A percentile compares a stretch with the other conserved stretches of the same genome.
These are phyloP conservation scores for Raphanus sativus DNA, from an alignment of 345 rosid genomes.

Conservation along the genomic window DNA sequence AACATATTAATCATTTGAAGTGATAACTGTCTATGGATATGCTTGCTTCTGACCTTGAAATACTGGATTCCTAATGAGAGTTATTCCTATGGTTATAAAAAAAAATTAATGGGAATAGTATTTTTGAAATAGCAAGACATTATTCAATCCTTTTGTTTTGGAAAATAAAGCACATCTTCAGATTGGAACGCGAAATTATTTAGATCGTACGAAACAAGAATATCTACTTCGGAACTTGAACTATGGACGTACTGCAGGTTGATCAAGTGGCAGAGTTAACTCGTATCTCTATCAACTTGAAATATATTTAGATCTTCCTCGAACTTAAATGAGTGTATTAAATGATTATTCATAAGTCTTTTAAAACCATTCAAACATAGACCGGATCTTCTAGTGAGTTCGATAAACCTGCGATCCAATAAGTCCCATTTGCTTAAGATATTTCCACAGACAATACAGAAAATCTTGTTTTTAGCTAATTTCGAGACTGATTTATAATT, in stretches of 20 bases:
- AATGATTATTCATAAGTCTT: neutral
- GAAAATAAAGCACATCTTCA: constrained; percentile 1
- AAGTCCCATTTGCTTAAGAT: neutral
- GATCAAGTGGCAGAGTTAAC: neutral
- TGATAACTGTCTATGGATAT: no score
- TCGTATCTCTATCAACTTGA: neutral
- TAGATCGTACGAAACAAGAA: constrained; percentile 13
- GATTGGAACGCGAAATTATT: neutral
- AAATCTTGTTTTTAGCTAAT: neutral
- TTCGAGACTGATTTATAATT: neutral
- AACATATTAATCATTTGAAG: no score
- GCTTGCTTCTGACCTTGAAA: no score
- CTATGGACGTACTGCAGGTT: neutral
- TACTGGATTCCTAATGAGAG: no score
- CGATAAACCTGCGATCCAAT: neutral
- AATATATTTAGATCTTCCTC: neutral
- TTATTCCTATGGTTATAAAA: no score
- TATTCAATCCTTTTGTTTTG: neutral
- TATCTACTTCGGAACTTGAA: constrained; percentile 31
- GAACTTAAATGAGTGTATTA: neutral
- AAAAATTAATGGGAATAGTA: neutral
- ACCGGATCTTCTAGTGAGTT: neutral
- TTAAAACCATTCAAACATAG: neutral
- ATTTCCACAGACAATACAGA: neutral
- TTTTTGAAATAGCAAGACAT: neutral